A percentile compares a stretch with the other conserved stretches of the same genome.
phyloP scores from a whole-genome alignment of 2,329 filamentous ascomycete genomes.

The Verticillium nubilum region DNA sequence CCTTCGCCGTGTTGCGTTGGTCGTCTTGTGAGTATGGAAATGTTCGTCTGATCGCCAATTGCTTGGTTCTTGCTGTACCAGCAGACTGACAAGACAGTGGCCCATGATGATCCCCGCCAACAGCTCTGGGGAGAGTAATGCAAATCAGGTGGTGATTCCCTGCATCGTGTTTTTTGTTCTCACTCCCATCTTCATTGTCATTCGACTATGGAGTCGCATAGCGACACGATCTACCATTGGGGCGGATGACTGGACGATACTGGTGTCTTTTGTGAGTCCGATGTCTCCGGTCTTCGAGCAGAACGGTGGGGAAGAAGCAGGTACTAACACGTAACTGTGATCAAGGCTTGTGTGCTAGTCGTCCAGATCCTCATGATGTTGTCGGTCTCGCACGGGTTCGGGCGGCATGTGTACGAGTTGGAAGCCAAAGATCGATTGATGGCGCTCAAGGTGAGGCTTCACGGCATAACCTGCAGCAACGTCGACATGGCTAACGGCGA shows the following conservation, averaged over 20 bases:
- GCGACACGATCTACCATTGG: slow-evolving; percentile 29
- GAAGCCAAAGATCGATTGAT: slow-evolving; percentile 25
- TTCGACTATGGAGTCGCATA: slow-evolving; percentile 35
- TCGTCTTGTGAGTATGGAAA: too few species aligned
- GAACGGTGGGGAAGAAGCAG: too few species aligned
- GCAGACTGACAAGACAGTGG: not conserved
- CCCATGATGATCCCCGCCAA: slow-evolving; percentile 19
- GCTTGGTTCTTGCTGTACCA: not conserved
- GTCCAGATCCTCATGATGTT: slow-evolving; percentile 33
- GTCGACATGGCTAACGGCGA: not conserved
- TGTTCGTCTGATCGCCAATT: too few species aligned
- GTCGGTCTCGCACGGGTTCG: slow-evolving; percentile 36
- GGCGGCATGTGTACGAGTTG: slow-evolving; percentile 31
- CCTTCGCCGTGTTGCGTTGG: not conserved
- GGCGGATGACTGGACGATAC: slow-evolving; percentile 36
- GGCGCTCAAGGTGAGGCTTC: slow-evolving; percentile 29
- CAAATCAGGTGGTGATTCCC: slow-evolving; percentile 29
- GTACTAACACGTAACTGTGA: not conserved
- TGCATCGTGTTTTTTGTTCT: slow-evolving; percentile 36
- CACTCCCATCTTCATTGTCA: slow-evolving; percentile 31
- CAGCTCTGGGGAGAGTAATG: slow-evolving; percentile 27
- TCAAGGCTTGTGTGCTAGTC: slow-evolving; percentile 27
- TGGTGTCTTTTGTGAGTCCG: slow-evolving; percentile 33
- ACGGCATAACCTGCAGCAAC: too few species aligned
- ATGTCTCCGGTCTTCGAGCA: too few species aligned